These are phyloP conservation scores for Podila verticillata DNA, from an alignment of 192 early-diverging fungal species.

Conservation along the genomic window DNA sequence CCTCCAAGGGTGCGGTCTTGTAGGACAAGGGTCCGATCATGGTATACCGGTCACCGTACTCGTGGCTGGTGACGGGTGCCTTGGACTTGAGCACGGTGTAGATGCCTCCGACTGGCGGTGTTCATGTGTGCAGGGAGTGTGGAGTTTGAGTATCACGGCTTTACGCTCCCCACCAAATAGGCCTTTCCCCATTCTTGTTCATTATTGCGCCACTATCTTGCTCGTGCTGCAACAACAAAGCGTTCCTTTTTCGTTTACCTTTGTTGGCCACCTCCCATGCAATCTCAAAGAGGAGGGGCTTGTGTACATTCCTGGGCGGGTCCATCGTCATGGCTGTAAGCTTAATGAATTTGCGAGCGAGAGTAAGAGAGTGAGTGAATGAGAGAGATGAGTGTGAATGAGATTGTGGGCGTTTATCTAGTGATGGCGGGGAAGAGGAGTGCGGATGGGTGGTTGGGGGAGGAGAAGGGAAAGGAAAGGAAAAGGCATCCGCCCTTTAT, in stretches of 20 bases:
- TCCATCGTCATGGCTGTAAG: slow-evolving; percentile 10
- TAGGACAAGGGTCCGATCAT: slow-evolving; percentile 90
- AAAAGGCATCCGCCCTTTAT: neutral
- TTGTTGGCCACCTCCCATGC: slow-evolving; percentile 99
- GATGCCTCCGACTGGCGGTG: slow-evolving; percentile 89
- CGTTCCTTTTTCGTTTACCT: slow-evolving; percentile 54
- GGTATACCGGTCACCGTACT: slow-evolving; percentile 92
- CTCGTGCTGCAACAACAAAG: neutral
- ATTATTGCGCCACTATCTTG: neutral
- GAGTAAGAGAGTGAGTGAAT: neutral
- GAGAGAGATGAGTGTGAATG: neutral
- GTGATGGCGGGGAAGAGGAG: neutral
- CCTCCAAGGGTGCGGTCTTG: slow-evolving; percentile 87
- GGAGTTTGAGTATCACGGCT: neutral
- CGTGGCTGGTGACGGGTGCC: slow-evolving; percentile 90
- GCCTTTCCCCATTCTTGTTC: no score
- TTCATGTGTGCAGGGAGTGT: neutral
- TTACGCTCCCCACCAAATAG: no score
- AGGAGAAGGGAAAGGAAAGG: neutral
- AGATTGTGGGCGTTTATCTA: no score
- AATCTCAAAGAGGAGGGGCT: slow-evolving; percentile 89
- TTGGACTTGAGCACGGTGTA: slow-evolving; percentile 98
- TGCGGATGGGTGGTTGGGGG: neutral
- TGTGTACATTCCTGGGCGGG: slow-evolving; percentile 54
- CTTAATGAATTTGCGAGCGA: no score